phyloP scores from a whole-genome alignment of 768 basidiomycete genomes.

The Agrocybe praecox region DNA sequence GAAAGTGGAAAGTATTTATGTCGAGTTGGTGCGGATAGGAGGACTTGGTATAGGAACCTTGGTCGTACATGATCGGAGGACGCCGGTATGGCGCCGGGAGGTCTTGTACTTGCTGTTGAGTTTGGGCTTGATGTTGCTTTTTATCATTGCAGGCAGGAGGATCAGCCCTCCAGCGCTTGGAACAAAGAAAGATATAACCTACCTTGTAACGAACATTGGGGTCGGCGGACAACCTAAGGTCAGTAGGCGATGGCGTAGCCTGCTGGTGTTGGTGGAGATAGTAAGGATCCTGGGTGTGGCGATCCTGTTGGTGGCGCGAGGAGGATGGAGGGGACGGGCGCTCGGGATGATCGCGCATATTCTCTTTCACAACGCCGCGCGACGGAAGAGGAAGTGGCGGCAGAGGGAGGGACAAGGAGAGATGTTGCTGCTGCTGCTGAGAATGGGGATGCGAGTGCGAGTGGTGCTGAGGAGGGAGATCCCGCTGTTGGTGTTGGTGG shows the following conservation, averaged over 20 bases:
- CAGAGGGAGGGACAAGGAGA: no score
- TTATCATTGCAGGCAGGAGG: no score
- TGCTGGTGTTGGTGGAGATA: slow-evolving; percentile 14
- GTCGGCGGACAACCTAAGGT: slow-evolving; percentile 33
- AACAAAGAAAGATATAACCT: neutral
- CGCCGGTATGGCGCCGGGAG: slow-evolving; percentile 32
- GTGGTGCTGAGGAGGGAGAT: neutral
- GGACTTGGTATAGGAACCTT: slow-evolving; percentile 35
- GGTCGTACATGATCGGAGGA: slow-evolving; percentile 35
- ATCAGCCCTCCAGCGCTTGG: no score
- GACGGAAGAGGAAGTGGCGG: slow-evolving; percentile 28
- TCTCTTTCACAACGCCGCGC: slow-evolving; percentile 40
- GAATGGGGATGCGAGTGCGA: neutral
- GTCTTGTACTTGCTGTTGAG: slow-evolving; percentile 23
- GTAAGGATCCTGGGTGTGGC: slow-evolving; percentile 18
- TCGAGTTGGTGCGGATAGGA: slow-evolving; percentile 40
- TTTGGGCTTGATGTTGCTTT: no score
- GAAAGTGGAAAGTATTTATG: slow-evolving; percentile 36
- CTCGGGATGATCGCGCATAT: slow-evolving; percentile 23
- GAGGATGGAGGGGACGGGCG: slow-evolving; percentile 10
- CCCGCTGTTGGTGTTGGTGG: slow-evolving; percentile 17
- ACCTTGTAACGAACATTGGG: slow-evolving; percentile 29
- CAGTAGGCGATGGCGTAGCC: slow-evolving; percentile 19
- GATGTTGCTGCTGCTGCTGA: no score
- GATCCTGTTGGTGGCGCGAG: slow-evolving; percentile 9